Base-by-base conservation (phyloP, 192 early-diverging fungal species). In the Geranomyces variabilis region DNA sequence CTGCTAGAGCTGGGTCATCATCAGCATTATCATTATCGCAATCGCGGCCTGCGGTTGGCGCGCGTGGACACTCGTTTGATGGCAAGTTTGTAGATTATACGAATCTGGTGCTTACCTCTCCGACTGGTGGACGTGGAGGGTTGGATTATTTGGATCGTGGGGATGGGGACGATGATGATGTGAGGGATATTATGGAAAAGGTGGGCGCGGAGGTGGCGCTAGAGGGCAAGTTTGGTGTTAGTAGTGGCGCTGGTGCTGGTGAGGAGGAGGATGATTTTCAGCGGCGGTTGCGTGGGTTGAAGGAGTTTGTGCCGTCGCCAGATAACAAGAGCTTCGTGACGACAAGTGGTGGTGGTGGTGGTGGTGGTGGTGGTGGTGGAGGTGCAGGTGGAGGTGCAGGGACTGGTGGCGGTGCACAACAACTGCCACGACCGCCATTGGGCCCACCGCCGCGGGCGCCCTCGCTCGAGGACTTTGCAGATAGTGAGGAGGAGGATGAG, bases 61-160 rank as follows among this genome's bases (percentile, higher is more conserved):
- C 66, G 17, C 43, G 46, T 28, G 36, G 21, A 12, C 13, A 13
- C 10, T 36, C 57, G 41, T 64, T 45, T 21, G 63, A 64, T 45
- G 68, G 68, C 12, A 58, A 56, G 33, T 77, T 55, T 62, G 75
- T 80, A 1, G 79, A 80, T 56, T 80, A 73, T 63, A 80, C 79
- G 4, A 53, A 59, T n/a, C 71, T 80, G 10, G 44, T 80, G 28
- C 71, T 80, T 10, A 80, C 79, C 12, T 76, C 75, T 8, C 79
- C 79, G 14, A 51, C 68, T 9, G 29, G 36, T 10, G 36, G 36
- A 10, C 36, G 36, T 10, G 36, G 21, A 13, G 34, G 48, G 68
- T 21, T 22, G 28, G 43, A 44, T 28, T 26, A 47, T 28, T 36
- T 22, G 58, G 41, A 47, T 21, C 24, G 19, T 0, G 43, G 13